phyloP scores from a whole-genome alignment of 345 rosid genomes.

The Eucalyptus sp. region DNA sequence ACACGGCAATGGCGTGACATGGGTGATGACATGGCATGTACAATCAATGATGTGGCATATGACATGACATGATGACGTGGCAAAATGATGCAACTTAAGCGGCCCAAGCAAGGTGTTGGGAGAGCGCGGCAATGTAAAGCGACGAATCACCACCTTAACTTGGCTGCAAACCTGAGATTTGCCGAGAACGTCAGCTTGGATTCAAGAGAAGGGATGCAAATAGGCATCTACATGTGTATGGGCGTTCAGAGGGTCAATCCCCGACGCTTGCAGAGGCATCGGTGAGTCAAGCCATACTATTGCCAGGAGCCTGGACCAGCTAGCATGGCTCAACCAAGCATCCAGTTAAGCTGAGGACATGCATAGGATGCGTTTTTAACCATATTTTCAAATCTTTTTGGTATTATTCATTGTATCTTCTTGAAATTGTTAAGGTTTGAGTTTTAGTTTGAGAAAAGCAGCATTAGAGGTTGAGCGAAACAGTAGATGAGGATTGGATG shows the following conservation, averaged over 20 bases:
- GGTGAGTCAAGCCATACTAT: neutral
- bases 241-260: neutral
- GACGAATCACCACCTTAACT: neutral
- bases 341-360: neutral
- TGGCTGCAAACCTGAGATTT: neutral
- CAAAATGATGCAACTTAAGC: neutral
- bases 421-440: neutral
- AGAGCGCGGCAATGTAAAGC: neutral
- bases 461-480: neutral
- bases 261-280: neutral
- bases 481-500: neutral
- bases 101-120: fast-evolving
- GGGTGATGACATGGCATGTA: too few relatives aligned
- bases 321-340: neutral
- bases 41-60: too few relatives aligned
- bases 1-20: too few relatives aligned
- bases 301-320: neutral
- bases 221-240: neutral
- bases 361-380: neutral
- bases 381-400: neutral
- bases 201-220: neutral
- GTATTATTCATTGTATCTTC: neutral
- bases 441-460: neutral
- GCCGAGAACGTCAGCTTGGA: neutral
- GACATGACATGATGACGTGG: too few relatives aligned